Percentiles rank a stretch among this genome's conserved stretches.
Evolutionary conservation across 2,329 filamentous ascomycete genomes (phyloP).

Genomic region (Zymoseptoria brevis): DNA sequence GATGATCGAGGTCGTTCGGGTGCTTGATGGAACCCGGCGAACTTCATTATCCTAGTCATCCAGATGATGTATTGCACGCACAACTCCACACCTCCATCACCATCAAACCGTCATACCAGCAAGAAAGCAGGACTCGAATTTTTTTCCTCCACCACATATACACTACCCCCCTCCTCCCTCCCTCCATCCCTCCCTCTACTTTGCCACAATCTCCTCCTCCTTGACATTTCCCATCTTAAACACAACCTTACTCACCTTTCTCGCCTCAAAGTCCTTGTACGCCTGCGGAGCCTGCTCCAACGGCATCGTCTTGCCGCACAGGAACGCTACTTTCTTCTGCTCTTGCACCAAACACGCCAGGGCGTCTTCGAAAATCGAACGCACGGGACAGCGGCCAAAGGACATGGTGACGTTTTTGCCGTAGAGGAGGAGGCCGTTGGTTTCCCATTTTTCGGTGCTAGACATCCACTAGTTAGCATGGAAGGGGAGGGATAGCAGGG

Average conservation of each 20-base stretch:
- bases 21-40: too few relatives aligned
- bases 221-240: slow-evolving; percentile 34
- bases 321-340: slow-evolving; percentile 44
- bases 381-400: slow-evolving; percentile 44
- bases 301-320: slow-evolving; percentile 47
- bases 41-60: too few relatives aligned
- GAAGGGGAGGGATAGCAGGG: not conserved
- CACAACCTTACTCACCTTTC: slow-evolving; percentile 47
- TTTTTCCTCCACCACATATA: not conserved
- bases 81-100: too few relatives aligned
- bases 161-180: not conserved
- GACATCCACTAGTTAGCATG: not conserved
- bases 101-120: too few relatives aligned
- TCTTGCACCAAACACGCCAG: slow-evolving; percentile 40
- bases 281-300: slow-evolving; percentile 44
- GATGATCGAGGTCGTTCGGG: too few relatives aligned
- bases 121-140: too few relatives aligned
- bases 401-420: slow-evolving; percentile 44
- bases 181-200: not conserved
- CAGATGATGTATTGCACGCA: too few relatives aligned
- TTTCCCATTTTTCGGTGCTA: slow-evolving; percentile 35
- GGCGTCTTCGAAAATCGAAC: slow-evolving; percentile 43
- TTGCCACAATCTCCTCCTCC: slow-evolving; percentile 13
- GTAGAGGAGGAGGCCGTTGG: slow-evolving; percentile 43
- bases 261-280: slow-evolving; percentile 46